These are phyloP conservation scores for Solanum paucissectum DNA, from an alignment of 257 asterid species.

Conservation along the genomic window DNA sequence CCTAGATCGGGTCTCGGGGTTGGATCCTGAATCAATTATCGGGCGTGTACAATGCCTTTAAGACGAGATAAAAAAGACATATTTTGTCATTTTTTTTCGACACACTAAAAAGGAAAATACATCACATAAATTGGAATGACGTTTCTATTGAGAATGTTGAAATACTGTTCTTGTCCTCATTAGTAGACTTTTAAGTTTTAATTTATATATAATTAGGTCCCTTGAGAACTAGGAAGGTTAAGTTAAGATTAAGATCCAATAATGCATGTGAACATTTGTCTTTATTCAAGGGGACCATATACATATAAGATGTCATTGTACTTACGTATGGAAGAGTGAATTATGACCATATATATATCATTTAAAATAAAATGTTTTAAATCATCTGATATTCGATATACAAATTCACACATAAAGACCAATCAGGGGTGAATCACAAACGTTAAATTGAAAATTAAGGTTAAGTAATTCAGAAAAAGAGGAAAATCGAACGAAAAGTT, in stretches of 20 bases:
- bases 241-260: background rate
- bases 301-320: no score
- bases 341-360: no score
- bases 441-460: no score
- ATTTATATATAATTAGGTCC: background rate
- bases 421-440: no score
- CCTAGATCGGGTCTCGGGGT: no score
- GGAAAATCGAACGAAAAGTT: background rate
- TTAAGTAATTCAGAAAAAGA: background rate
- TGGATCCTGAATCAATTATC: background rate
- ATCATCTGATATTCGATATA: background rate
- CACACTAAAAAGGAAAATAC: no score
- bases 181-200: background rate
- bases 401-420: background rate
- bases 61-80: no score
- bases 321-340: no score
- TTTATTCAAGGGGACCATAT: background rate
- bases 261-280: background rate
- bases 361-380: no score
- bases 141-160: background rate
- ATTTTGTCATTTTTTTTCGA: no score
- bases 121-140: no score
- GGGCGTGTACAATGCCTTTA: no score
- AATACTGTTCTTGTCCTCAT: background rate
- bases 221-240: background rate